These are phyloP conservation scores for Lactifluus volemus DNA, from an alignment of 768 basidiomycete genomes.

Conservation along the genomic window DNA sequence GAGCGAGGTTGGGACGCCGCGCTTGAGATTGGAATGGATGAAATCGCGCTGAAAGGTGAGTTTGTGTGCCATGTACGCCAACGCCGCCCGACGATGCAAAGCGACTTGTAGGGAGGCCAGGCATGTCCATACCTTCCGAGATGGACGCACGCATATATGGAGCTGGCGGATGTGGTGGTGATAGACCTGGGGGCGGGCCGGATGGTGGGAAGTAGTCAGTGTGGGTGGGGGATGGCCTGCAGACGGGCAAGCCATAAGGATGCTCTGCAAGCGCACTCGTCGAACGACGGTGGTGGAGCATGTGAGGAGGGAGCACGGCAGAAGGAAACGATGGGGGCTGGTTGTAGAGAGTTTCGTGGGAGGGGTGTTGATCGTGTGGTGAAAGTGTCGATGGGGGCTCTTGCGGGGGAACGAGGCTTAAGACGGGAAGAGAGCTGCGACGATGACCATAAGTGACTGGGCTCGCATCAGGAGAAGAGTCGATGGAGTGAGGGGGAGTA, in stretches of 20 bases:
- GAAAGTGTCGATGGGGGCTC: background rate
- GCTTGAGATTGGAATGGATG: slow-evolving; percentile 8
- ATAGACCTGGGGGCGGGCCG: slow-evolving; percentile 5
- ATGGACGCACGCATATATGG: slow-evolving; percentile 16
- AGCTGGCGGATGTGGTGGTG: slow-evolving; percentile 3
- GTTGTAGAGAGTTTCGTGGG: background rate
- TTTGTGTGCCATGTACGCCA: background rate
- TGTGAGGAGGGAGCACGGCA: slow-evolving; percentile 2
- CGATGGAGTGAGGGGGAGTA: background rate
- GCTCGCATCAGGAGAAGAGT: slow-evolving; percentile 2
- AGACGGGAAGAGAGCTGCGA: slow-evolving; percentile 15
- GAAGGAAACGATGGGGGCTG: slow-evolving; percentile 6
- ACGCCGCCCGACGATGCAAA: background rate
- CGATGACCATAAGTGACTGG: slow-evolving; percentile 10
- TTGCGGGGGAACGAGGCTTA: slow-evolving; percentile 13
- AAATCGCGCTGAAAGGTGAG: background rate
- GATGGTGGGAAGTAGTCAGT: slow-evolving; percentile 8
- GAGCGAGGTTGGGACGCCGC: slow-evolving; percentile 15
- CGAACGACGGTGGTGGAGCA: slow-evolving; percentile 16
- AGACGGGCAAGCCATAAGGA: slow-evolving; percentile 4
- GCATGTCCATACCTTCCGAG: slow-evolving; percentile 15
- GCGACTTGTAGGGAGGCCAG: slow-evolving; percentile 5
- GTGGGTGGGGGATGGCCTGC: slow-evolving; percentile 1
- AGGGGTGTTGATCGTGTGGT: background rate
- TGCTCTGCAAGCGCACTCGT: slow-evolving; percentile 12